A percentile compares a stretch with the other conserved stretches of the same genome.
These are phyloP conservation scores for Fusarium nisikadoi DNA, from an alignment of 2,329 filamentous ascomycete species.

Conservation along the genomic window DNA sequence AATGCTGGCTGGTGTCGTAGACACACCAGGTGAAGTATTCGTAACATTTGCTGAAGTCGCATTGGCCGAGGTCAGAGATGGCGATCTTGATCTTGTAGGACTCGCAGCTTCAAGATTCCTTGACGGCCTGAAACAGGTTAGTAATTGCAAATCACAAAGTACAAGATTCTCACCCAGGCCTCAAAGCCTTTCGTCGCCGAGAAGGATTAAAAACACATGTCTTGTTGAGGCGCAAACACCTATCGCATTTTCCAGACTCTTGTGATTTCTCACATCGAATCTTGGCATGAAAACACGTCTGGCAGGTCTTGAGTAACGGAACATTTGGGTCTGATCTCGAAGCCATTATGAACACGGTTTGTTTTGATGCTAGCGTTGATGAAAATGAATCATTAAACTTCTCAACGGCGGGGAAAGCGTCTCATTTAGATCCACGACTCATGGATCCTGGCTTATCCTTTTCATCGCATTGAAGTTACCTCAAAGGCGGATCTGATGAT, in stretches of 20 bases:
- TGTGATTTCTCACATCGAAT: constrained; percentile 50
- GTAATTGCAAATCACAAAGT: neutral
- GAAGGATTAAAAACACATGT: constrained; percentile 48
- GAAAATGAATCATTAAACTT: constrained; percentile 3
- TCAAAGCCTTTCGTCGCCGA: constrained; percentile 41
- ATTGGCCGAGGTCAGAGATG: constrained; percentile 23
- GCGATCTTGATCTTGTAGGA: constrained; percentile 24
- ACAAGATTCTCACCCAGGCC: constrained; percentile 23
- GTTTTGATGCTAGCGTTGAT: neutral
- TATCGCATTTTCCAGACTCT: constrained; percentile 47
- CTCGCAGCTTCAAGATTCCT: constrained; percentile 23
- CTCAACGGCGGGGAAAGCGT: constrained; percentile 12
- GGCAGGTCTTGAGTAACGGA: constrained; percentile 47
- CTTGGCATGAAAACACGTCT: constrained; percentile 50
- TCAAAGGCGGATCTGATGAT: neutral
- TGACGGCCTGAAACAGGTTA: constrained; percentile 7
- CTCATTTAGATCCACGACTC: constrained; percentile 14
- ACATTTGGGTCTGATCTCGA: constrained; percentile 18
- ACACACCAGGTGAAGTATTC: neutral
- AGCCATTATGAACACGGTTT: constrained; percentile 12
- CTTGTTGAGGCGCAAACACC: constrained; percentile 49
- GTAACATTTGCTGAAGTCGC: constrained; percentile 7
- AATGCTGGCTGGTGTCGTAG: constrained; percentile 15
- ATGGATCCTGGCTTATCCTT: neutral
- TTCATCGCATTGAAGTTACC: constrained; percentile 2